Conservation (phyloP, 2,329 filamentous ascomycete species). For the Trichophyton schoenleinii region DNA sequence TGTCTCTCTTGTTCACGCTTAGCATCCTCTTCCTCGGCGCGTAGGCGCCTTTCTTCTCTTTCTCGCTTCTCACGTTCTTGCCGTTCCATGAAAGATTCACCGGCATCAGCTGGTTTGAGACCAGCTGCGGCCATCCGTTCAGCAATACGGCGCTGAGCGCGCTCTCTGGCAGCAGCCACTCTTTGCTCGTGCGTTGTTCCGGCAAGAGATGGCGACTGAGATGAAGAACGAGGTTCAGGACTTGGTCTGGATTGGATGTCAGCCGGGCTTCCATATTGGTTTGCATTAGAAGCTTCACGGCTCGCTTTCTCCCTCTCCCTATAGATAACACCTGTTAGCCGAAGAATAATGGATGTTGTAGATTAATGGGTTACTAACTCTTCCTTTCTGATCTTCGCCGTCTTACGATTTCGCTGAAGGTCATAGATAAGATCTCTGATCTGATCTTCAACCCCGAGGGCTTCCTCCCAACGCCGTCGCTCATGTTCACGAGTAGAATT, state of each 20-base stretch:
- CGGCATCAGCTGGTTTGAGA: slow-evolving; percentile 67
- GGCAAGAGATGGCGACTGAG: slow-evolving; percentile 59
- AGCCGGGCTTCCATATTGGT: slow-evolving; percentile 41
- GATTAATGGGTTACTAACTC: slow-evolving; percentile 33
- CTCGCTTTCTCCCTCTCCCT: slow-evolving; percentile 5
- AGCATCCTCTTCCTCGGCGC: slow-evolving; percentile 89
- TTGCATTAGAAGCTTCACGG: slow-evolving; percentile 28
- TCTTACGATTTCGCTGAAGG: slow-evolving; percentile 71
- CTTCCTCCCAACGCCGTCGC: slow-evolving; percentile 88
- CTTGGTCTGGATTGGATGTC: slow-evolving; percentile 25
- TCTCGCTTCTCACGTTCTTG: slow-evolving; percentile 81
- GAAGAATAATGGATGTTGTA: not conserved
- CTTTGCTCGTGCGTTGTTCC: slow-evolving; percentile 89
- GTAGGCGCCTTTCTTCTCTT: slow-evolving; percentile 69
- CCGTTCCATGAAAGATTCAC: slow-evolving; percentile 71
- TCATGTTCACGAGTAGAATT: slow-evolving; percentile 77
- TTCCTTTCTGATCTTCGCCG: slow-evolving; percentile 55
- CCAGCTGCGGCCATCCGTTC: slow-evolving; percentile 88
- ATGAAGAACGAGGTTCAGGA: slow-evolving; percentile 37
- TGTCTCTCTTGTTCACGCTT: slow-evolving; percentile 79
- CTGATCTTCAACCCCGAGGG: slow-evolving; percentile 87
- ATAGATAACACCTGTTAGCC: slow-evolving; percentile 1
- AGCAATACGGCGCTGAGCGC: slow-evolving; percentile 93
- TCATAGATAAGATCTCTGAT: slow-evolving; percentile 98
- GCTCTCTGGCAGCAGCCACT: slow-evolving; percentile 91